Conservation (phyloP, 2,329 filamentous ascomycete genomes). For the Fonsecaea erecta region DNA sequence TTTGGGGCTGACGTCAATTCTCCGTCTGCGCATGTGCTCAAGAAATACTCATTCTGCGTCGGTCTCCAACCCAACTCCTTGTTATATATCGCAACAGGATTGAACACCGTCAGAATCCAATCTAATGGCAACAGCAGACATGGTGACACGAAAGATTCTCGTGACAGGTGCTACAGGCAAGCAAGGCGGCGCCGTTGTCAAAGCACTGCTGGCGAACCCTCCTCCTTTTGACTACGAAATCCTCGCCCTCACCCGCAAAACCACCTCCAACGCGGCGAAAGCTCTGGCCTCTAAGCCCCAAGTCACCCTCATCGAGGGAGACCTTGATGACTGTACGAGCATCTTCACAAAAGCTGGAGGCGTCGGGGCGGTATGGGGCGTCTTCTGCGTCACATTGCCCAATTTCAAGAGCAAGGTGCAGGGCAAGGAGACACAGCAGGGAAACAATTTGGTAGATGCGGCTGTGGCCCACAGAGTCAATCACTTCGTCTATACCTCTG, state of each 20-base stretch:
- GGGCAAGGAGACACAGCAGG: constrained; percentile 58
- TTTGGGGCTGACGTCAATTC: neutral
- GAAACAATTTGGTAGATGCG: constrained; percentile 63
- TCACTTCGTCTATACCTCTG: constrained; percentile 67
- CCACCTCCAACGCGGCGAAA: constrained; percentile 57
- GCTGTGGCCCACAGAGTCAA: constrained; percentile 59
- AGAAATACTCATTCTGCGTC: neutral
- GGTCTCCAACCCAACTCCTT: neutral
- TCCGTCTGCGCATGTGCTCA: neutral
- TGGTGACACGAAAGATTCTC: constrained; percentile 40
- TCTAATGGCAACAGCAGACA: neutral
- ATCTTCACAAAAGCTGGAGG: constrained; percentile 57
- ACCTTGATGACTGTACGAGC: constrained; percentile 57
- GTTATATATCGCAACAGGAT: neutral
- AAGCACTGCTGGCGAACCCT: constrained; percentile 40
- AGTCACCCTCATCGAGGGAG: constrained; percentile 62
- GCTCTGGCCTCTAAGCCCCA: constrained; percentile 48
- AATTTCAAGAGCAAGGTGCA: constrained; percentile 43
- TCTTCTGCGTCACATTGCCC: constrained; percentile 65
- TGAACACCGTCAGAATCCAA: neutral
- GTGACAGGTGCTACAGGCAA: constrained; percentile 50
- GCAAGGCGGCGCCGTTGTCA: constrained; percentile 47
- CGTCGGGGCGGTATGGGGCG: constrained; percentile 58
- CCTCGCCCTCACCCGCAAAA: constrained; percentile 55
- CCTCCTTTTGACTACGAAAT: constrained; percentile 52